These are phyloP conservation scores for Cordyceps javanica DNA, from an alignment of 2,329 filamentous ascomycete genomes.

Conservation along the genomic window DNA sequence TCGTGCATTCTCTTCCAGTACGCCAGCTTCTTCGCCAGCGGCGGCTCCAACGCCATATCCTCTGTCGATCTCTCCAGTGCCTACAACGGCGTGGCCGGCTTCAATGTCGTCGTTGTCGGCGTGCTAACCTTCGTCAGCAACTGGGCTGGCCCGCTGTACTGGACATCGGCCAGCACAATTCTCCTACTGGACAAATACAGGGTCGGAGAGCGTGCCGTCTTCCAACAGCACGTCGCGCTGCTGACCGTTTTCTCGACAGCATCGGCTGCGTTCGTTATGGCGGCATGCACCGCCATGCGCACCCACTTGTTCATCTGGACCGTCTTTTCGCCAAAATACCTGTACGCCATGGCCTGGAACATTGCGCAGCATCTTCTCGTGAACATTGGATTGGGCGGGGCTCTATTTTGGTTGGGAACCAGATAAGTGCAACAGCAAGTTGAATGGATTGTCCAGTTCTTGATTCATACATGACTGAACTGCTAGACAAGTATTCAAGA, in stretches of 20 bases:
- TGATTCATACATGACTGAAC: not conserved
- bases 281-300: constrained; percentile 73
- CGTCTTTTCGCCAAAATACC: constrained; percentile 93
- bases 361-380: constrained; percentile 72
- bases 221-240: constrained; percentile 50
- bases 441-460: not conserved
- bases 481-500: not conserved
- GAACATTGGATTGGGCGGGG: constrained; percentile 57
- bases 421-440: constrained; percentile 9
- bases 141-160: constrained; percentile 89
- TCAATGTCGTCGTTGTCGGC: constrained; percentile 76
- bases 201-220: constrained; percentile 25
- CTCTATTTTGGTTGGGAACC: constrained; percentile 49
- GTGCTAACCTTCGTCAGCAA: constrained; percentile 81
- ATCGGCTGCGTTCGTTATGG: constrained; percentile 72
- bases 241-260: constrained; percentile 65
- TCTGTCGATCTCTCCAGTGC: constrained; percentile 91
- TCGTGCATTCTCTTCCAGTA: constrained; percentile 73
- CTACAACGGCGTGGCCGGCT: constrained; percentile 83
- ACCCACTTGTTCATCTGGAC: constrained; percentile 98
- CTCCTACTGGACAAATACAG: constrained; percentile 42
- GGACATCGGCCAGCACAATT: constrained; percentile 61
- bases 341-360: constrained; percentile 88
- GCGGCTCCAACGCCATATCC: constrained; percentile 89
- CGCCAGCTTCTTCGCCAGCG: constrained; percentile 80